Base-by-base conservation (phyloP, 2,329 filamentous ascomycete genomes). In the Epichloe aotearoae region DNA sequence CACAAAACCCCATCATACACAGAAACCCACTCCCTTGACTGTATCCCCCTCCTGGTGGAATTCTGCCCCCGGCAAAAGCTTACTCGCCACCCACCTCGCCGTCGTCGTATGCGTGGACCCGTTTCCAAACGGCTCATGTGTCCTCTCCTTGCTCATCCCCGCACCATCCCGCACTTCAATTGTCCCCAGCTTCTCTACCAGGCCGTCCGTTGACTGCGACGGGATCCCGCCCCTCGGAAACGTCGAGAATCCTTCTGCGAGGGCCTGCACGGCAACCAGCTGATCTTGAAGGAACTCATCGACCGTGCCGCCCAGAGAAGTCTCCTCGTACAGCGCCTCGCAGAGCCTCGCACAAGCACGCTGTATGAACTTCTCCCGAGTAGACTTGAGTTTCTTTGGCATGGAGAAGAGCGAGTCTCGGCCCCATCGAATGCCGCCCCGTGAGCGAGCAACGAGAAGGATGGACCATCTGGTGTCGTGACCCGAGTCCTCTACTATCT, bases 241-340 rank as follows among this genome's bases (percentile, higher is more conserved):
- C 3, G 67, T 72, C 11, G 77, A 77, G 47, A 60, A 66, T 0
- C 76, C 78, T 12, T 73, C 67, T 1, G 76, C 74, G 10, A 83
- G 64, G 4, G 75, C 75, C 61, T 83, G 79, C 57, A 82, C 80
- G 17, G 79, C 66, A 3, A 82, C 65, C 23, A 83, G 57, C 61
- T 83, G 80, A 61, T 83, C 80, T 62, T 82, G 77, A 14, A 83
- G 66, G 58, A 74, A 71, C 55, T 75, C 69, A 54, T 83, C 80
- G 6, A 79, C 73, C 2, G 72, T 66, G 0, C 76, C 72, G 2
- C 69, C 65, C 1, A 65, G 57, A 7, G 60, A 59, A 1, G 76
- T 62, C 56, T 80, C 76, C 2, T 65, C 60, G 50, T 67, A 66
- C 19, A 82, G 63, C 3, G 69, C 66, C 45, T 62, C 64, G 41